Base-by-base conservation (phyloP, 2,329 filamentous ascomycete genomes). In the Berkeleyomyces rouxiae region DNA sequence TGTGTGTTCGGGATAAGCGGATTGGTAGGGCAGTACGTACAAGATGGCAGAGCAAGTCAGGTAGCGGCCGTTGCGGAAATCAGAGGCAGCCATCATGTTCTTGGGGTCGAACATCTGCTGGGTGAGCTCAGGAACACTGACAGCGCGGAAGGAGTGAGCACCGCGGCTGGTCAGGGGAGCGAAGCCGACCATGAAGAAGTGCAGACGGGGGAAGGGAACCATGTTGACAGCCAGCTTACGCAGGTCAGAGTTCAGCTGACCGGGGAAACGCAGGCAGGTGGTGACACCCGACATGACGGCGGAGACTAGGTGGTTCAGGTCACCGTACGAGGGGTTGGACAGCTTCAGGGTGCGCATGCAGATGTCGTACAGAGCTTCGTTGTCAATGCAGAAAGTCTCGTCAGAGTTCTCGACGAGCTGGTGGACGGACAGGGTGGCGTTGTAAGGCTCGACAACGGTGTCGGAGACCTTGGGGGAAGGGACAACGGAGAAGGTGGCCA, bases 151-250 rank as follows among this genome's bases (percentile, higher is more conserved):
- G 70, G 88, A 90, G 83, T 95, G 78, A 69, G 92, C 87, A 71
- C 79, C 79, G 68, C 78, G 79, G 77, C 90, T 95, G 76, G 93
- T 99, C 73, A 99, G 84, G 74, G 93, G 93, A 77, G 93, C 92
- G 76, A 99, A 99, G 77, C 93, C 93, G 76, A 99, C 93, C 93
- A 99, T 99, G 86, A 99, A 99, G 87, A 99, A 99, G 80, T 99
- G 93, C 67, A 99, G 90, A 90, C 93, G 93, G 70, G 93, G 93
- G 88, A 99, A 99, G 67, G 93, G 93, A 79, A 99, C 93, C 83
- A 99, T 99, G 89, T 99, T 99, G 78, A 99, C 93, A 70, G 93
- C 93, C 73, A 99, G 81, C 84, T 99, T 99, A 81, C 93, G 90
- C 70, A 99, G 88, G 77, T 99, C 93, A 74, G 93, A 99, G 88